These are phyloP conservation scores for Fraxinus greggii DNA, from an alignment of 305 asterid genomes.

Conservation along the genomic window DNA sequence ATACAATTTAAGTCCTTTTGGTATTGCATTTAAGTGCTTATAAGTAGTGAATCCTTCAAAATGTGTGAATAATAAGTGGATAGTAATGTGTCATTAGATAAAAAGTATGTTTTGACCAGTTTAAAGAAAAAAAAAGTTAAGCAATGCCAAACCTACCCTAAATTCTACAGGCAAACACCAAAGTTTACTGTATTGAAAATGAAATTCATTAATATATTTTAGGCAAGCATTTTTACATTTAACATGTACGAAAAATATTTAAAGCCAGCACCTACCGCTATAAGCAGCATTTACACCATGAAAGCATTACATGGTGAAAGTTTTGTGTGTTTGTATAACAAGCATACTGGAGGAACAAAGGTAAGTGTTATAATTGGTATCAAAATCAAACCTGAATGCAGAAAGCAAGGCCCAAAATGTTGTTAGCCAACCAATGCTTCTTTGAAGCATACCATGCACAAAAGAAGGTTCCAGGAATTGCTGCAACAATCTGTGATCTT, in stretches of 20 bases:
- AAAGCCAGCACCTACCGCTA: not conserved
- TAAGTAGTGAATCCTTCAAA: not conserved
- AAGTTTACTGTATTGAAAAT: not conserved
- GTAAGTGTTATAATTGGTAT: not conserved
- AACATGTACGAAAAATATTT: not conserved
- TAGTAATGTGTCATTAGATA: not conserved
- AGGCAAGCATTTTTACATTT: not conserved
- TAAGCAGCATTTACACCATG: not conserved
- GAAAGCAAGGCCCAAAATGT: conserved; percentile 86
- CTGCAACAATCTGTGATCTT: conserved; percentile 75
- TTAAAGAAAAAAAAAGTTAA: not conserved
- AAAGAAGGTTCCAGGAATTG: conserved; percentile 86
- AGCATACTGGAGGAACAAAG: not conserved
- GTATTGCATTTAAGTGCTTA: not conserved
- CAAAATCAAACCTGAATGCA: conserved; percentile 69
- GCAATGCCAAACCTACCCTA: not conserved
- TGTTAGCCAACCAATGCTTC: conserved; percentile 99
- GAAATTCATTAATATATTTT: not conserved
- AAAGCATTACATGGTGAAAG: not conserved
- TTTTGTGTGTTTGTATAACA: not conserved
- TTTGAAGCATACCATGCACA: conserved; percentile 89
- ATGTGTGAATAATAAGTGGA: not conserved
- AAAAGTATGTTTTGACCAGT: not conserved
- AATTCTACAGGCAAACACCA: not conserved
- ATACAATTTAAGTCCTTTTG: not conserved